phyloP scores from a whole-genome alignment of 768 basidiomycete species.

The Lactarius pseudohatsudake region DNA sequence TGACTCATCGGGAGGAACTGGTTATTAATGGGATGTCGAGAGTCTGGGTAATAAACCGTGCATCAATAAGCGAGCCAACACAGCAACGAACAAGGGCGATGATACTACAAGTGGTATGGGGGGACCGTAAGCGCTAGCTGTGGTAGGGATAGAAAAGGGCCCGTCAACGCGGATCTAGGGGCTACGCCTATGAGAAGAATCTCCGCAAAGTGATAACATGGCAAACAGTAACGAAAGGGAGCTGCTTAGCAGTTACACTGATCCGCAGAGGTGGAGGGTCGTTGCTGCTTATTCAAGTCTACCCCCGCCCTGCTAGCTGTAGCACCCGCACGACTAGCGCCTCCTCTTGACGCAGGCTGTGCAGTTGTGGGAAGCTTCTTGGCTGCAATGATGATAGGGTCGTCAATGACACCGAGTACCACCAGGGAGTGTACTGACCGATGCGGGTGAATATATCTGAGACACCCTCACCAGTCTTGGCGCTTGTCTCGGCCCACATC shows the following conservation, averaged over 20 bases:
- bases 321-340: conserved; percentile 49
- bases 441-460: conserved; percentile 83
- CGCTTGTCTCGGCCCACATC: conserved; percentile 91
- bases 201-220: conserved; percentile 13
- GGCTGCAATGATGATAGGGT: conserved; percentile 44
- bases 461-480: conserved; percentile 87
- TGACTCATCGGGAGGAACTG: conserved; percentile 4
- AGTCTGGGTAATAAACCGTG: conserved; percentile 36
- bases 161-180: conserved; percentile 19
- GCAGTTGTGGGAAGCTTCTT: conserved; percentile 87
- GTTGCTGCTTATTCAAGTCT: conserved; percentile 72
- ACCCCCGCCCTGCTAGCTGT: conserved; percentile 60
- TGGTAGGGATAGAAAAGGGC: conserved; percentile 9
- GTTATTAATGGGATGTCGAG: conserved; percentile 22
- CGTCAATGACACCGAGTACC: neutral
- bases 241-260: conserved; percentile 69
- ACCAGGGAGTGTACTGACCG: conserved; percentile 47
- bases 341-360: conserved; percentile 61
- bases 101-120: conserved; percentile 32
- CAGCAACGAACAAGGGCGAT: conserved; percentile 31
- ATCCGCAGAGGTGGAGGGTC: conserved; percentile 55
- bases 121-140: conserved; percentile 21
- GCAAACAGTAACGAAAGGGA: conserved; percentile 11
- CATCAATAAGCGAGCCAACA: conserved; percentile 43
- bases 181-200: conserved; percentile 15